Evolutionary conservation across 2,329 filamentous ascomycete species (phyloP).

Genomic region (Colletotrichum sp.): DNA sequence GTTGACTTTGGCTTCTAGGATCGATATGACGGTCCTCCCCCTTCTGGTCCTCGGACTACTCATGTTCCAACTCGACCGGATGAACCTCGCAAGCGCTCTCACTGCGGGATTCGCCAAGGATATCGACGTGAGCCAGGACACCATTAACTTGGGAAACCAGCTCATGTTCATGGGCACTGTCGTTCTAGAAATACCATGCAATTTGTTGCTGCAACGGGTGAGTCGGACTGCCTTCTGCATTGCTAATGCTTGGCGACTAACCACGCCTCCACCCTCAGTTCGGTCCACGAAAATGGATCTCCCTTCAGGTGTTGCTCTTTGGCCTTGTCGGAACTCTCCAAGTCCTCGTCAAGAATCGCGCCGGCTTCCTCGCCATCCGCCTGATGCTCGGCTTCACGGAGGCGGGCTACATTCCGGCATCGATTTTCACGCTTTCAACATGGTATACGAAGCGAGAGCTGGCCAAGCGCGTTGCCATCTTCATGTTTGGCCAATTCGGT

Average conservation of each 20-base stretch:
- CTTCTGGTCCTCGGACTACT: constrained; percentile 54
- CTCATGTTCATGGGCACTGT: constrained; percentile 58
- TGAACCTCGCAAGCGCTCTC: constrained; percentile 56
- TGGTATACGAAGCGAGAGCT: constrained; percentile 55
- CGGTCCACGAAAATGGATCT: constrained; percentile 53
- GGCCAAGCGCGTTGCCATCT: constrained; percentile 50
- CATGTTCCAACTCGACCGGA: constrained; percentile 57
- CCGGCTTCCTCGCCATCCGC: constrained; percentile 49
- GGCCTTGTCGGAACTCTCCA: constrained; percentile 51
- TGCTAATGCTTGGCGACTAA: background rate
- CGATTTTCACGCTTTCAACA: constrained; percentile 55
- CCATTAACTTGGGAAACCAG: constrained; percentile 58
- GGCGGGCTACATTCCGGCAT: constrained; percentile 56
- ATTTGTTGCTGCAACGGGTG: constrained; percentile 44
- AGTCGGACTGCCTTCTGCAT: background rate
- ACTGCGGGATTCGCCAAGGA: constrained; percentile 51
- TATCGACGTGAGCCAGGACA: constrained; percentile 47
- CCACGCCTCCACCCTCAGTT: constrained; percentile 34
- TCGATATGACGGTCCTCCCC: constrained; percentile 51
- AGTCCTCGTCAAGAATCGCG: constrained; percentile 43
- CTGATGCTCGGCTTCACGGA: constrained; percentile 52
- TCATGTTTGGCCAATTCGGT: constrained; percentile 60
- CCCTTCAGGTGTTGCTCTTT: constrained; percentile 52
- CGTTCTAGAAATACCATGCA: constrained; percentile 57
- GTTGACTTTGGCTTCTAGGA: constrained; percentile 31